A percentile compares a stretch with the other conserved stretches of the same genome.
phyloP scores from a whole-genome alignment of 306 rosid genomes.

The Spatholobus suberectus region DNA sequence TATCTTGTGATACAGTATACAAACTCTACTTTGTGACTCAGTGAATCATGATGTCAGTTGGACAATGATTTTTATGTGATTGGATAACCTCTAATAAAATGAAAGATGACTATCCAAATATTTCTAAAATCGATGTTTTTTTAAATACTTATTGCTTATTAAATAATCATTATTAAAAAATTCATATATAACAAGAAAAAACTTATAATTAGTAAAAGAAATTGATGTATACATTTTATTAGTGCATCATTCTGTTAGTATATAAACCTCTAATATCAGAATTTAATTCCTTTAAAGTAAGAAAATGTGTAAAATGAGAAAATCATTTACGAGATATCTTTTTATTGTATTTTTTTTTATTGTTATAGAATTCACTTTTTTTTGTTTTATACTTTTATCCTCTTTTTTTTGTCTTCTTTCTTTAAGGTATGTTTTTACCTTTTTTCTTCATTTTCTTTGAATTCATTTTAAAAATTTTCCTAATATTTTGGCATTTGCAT shows the following conservation, averaged over 20 bases:
- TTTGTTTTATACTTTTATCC: too few species aligned
- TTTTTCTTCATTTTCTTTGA: too few species aligned
- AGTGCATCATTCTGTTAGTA: not conserved
- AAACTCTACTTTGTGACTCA: constrained; percentile 2
- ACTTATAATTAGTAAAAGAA: not conserved
- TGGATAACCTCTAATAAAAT: constrained; percentile 15
- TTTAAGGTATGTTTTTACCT: too few species aligned
- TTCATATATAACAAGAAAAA: not conserved
- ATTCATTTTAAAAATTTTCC: too few species aligned
- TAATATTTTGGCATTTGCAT: too few species aligned
- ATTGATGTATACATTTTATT: not conserved
- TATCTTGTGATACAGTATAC: constrained; percentile 2
- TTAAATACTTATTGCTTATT: not conserved
- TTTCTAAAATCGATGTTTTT: not conserved
- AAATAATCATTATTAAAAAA: not conserved
- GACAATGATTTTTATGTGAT: constrained; percentile 37
- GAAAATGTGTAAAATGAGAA: not conserved
- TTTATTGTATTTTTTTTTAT: too few species aligned
- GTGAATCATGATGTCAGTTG: constrained; percentile 38
- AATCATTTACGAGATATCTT: too few species aligned
- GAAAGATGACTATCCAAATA: not conserved
- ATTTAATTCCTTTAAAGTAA: too few species aligned
- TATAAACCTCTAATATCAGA: not conserved
- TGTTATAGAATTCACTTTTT: too few species aligned
- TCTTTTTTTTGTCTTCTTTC: too few species aligned